Evolutionary conservation across 306 rosid genomes (phyloP).

Genomic region (Elaeagnus macrophylla): DNA sequence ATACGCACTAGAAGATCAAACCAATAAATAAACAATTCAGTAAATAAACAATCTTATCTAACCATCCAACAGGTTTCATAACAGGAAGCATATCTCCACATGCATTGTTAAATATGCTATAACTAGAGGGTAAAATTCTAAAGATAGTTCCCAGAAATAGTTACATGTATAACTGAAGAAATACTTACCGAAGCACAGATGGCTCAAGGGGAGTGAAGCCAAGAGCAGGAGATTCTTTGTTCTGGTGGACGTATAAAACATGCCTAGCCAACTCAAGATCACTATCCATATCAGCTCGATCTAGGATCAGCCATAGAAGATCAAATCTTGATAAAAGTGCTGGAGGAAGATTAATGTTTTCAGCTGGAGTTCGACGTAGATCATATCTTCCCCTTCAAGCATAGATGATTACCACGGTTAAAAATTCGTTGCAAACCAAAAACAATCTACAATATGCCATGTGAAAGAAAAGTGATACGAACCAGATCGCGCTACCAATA

Average conservation of each 20-base stretch:
- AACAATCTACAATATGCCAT: too few species aligned
- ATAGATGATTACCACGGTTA: constrained; percentile 14
- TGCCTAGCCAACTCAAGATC: constrained; percentile 99
- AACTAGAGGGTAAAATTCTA: constrained; percentile 6
- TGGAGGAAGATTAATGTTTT: constrained; percentile 94
- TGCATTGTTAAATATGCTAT: neutral
- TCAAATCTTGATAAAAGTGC: constrained; percentile 94
- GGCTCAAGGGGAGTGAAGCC: constrained; percentile 95
- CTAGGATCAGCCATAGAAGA: constrained; percentile 92
- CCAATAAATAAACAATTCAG: neutral
- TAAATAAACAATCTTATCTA: neutral
- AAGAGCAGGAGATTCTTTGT: too few species aligned
- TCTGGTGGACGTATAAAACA: constrained; percentile 76
- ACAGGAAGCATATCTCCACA: neutral
- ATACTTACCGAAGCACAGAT: constrained; percentile 79
- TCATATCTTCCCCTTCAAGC: constrained; percentile 93
- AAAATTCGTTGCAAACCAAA: too few species aligned
- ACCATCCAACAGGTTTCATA: neutral
- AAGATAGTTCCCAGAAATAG: too few species aligned
- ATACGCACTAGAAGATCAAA: constrained; percentile 46
- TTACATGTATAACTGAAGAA: too few species aligned
- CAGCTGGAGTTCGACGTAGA: constrained; percentile 93
- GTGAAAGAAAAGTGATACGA: too few species aligned
- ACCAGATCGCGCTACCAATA: too few species aligned
- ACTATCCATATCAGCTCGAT: constrained; percentile 94